Percentiles rank a stretch among this genome's conserved stretches.
phyloP scores from a whole-genome alignment of 495 filamentous ascomycete genomes.

The Bacidia gigantensis region DNA sequence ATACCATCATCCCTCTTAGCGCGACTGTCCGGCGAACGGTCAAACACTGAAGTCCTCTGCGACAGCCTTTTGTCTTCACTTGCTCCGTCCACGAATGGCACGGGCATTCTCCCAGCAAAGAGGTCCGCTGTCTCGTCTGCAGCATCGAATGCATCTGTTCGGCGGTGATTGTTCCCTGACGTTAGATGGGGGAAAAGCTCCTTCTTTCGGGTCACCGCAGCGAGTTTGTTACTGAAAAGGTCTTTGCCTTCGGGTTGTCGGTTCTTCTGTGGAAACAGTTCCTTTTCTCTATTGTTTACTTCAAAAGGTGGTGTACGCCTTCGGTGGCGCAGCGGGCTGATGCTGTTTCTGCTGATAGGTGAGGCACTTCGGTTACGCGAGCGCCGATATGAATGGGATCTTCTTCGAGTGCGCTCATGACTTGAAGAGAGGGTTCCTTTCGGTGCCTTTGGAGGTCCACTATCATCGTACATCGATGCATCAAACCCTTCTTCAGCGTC shows the following conservation, averaged over 20 bases:
- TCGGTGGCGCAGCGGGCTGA: background rate
- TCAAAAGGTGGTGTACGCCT: conserved; percentile 8
- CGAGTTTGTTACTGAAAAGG: conserved; percentile 36
- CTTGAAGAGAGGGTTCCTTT: conserved; percentile 23
- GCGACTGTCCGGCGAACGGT: too few species aligned
- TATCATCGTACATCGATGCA: conserved; percentile 69
- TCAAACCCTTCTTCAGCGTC: conserved; percentile 46
- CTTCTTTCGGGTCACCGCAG: conserved; percentile 37
- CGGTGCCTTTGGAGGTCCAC: conserved; percentile 15
- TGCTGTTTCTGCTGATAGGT: conserved; percentile 42
- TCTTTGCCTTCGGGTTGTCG: conserved; percentile 14
- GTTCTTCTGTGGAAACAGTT: conserved; percentile 29
- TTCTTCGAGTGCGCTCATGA: conserved; percentile 17
- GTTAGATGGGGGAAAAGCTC: conserved; percentile 58
- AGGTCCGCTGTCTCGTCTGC: conserved; percentile 48
- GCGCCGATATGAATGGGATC: conserved; percentile 1
- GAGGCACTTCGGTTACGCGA: conserved; percentile 50
- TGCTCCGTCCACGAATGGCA: conserved; percentile 37
- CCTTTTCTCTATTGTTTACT: conserved; percentile 28
- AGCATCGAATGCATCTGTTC: conserved; percentile 50
- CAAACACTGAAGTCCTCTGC: conserved; percentile 28
- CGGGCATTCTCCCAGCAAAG: conserved; percentile 37
- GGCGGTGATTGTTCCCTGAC: conserved; percentile 42
- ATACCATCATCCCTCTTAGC: background rate
- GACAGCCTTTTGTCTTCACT: conserved; percentile 25